A percentile compares a stretch with the other conserved stretches of the same genome.
Conservation (phyloP, 768 basidiomycete genomes). For the Tulasnella sp. region DNA sequence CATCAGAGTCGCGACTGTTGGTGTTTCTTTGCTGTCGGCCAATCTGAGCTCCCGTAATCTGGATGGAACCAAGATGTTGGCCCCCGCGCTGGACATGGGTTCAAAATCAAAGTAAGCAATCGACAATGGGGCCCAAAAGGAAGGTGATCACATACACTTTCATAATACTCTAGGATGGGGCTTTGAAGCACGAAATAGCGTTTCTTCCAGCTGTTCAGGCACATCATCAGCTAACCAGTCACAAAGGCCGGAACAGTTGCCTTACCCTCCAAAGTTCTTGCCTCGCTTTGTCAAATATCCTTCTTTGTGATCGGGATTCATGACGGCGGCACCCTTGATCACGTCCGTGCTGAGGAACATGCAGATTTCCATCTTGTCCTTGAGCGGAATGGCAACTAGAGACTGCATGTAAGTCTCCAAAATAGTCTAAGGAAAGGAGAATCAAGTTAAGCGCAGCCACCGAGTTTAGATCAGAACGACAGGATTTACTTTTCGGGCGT, state of each 20-base stretch:
- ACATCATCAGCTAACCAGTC: background rate
- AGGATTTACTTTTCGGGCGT: conserved; percentile 78
- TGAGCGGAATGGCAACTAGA: conserved; percentile 70
- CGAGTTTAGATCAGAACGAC: background rate
- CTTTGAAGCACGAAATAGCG: conserved; percentile 92
- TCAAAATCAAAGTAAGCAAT: conserved; percentile 11
- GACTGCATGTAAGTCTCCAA: conserved; percentile 82
- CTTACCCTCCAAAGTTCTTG: conserved; percentile 86
- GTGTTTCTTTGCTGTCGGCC: conserved; percentile 78
- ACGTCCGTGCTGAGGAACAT: conserved; percentile 89
- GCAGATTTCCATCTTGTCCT: conserved; percentile 83
- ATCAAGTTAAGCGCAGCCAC: background rate
- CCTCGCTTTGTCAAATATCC: conserved; percentile 94
- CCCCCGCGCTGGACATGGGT: conserved; percentile 76
- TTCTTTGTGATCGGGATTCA: conserved; percentile 80
- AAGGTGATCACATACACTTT: conserved; percentile 74
- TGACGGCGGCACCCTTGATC: conserved; percentile 60
- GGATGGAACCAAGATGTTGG: conserved; percentile 81
- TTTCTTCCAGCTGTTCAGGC: conserved; percentile 60
- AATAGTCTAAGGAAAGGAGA: conserved; percentile 26
- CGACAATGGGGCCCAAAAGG: background rate
- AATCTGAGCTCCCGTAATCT: conserved; percentile 87
- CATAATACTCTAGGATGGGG: conserved; percentile 87
- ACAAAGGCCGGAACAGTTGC: background rate
- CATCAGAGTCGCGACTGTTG: conserved; percentile 48